phyloP scores from a whole-genome alignment of 2,329 filamentous ascomycete genomes.

The Claviceps humidiphila region DNA sequence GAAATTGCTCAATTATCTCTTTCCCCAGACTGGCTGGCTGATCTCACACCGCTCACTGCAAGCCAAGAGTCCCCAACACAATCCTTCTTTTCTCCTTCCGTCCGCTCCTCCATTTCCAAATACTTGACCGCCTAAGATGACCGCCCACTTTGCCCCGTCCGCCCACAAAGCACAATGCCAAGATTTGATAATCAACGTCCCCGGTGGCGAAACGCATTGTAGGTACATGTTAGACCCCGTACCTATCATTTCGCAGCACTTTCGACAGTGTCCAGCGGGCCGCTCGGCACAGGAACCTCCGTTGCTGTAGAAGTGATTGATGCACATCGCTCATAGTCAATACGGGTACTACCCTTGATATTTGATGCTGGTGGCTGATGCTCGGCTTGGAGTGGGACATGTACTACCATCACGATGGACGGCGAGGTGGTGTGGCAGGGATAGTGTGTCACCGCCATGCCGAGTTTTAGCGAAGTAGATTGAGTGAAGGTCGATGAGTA shows the following conservation, averaged over 20 bases:
- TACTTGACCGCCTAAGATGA: too few relatives aligned
- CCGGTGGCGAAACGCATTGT: constrained; percentile 34
- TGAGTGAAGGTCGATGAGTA: not conserved
- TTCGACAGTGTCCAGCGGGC: constrained; percentile 43
- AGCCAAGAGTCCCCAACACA: constrained; percentile 40
- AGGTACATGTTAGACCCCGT: too few relatives aligned
- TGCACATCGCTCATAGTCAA: constrained; percentile 48
- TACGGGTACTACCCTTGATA: constrained; percentile 39
- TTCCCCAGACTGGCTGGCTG: not conserved
- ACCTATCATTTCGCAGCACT: constrained; percentile 50
- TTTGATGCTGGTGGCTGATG: constrained; percentile 48
- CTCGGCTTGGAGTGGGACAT: constrained; percentile 50
- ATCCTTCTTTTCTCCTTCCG: not conserved
- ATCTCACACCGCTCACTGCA: constrained; percentile 27
- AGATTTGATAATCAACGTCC: not conserved
- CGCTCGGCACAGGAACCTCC: not conserved
- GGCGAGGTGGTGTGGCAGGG: constrained; percentile 9
- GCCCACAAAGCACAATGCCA: not conserved
- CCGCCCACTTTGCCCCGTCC: not conserved
- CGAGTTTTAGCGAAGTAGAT: not conserved
- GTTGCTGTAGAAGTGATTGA: not conserved
- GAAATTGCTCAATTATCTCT: not conserved
- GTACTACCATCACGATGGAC: constrained; percentile 15
- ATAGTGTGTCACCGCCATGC: constrained; percentile 11
- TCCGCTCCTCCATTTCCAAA: not conserved